These are phyloP conservation scores for Verticillium longisporum DNA, from an alignment of 2,329 filamentous ascomycete species.

Conservation along the genomic window DNA sequence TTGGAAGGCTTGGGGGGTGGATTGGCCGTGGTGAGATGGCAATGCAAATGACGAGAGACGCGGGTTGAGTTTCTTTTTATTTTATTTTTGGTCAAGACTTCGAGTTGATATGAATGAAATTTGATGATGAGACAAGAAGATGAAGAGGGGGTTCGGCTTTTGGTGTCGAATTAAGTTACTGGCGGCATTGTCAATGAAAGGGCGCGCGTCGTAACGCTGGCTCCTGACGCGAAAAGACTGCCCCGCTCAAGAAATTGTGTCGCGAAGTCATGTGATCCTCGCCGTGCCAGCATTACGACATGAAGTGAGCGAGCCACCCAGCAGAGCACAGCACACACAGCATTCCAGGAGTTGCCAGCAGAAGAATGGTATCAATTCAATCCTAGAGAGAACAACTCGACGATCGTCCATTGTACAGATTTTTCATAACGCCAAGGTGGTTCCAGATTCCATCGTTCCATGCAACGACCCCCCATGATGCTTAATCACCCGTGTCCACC, in stretches of 20 bases:
- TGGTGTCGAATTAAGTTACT: neutral
- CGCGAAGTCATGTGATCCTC: neutral
- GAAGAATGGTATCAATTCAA: neutral
- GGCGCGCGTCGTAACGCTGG: neutral
- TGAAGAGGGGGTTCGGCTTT: neutral
- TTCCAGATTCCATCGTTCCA: no score
- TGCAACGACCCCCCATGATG: no score
- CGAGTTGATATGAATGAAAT: no score
- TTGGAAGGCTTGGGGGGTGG: no score
- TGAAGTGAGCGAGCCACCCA: no score
- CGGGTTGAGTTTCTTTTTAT: no score
- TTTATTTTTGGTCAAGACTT: no score
- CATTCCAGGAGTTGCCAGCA: neutral
- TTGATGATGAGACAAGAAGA: no score
- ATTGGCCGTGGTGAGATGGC: no score
- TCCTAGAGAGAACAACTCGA: neutral
- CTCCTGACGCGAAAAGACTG: neutral
- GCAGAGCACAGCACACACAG: neutral
- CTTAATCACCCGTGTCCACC: slow-evolving; percentile 54
- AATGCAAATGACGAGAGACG: no score
- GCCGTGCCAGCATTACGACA: no score
- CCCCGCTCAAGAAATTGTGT: neutral
- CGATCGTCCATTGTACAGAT: neutral
- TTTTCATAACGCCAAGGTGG: neutral
- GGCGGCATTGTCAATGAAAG: neutral